Percentiles rank a stretch among this genome's conserved stretches.
These are phyloP conservation scores for Tetracladium maxilliforme DNA, from an alignment of 2,329 filamentous ascomycete genomes.

Conservation along the genomic window DNA sequence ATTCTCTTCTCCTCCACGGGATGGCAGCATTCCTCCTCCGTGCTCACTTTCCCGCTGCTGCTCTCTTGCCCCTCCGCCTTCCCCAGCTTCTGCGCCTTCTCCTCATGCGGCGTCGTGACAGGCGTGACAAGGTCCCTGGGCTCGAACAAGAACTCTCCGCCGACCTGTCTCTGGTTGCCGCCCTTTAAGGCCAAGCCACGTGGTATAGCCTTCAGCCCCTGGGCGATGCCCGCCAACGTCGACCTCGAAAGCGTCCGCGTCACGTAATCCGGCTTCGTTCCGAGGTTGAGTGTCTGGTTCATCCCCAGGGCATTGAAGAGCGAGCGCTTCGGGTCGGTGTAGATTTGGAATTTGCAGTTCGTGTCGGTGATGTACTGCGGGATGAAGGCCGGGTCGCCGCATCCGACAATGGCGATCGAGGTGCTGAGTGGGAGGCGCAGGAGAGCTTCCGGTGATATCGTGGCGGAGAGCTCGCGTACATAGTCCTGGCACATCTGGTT, in stretches of 20 bases:
- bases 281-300: slow-evolving; percentile 29
- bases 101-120: neutral
- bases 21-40: slow-evolving; percentile 7
- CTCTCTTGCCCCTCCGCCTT: slow-evolving; percentile 2
- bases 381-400: slow-evolving; percentile 38
- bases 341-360: slow-evolving; percentile 35
- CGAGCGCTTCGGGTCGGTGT: slow-evolving; percentile 36
- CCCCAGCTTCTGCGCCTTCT: slow-evolving; percentile 4
- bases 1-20: slow-evolving; percentile 39
- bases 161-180: slow-evolving; percentile 36
- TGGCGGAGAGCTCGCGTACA: slow-evolving; percentile 12
- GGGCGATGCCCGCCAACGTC: slow-evolving; percentile 21
- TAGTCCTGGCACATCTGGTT: slow-evolving; percentile 18
- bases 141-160: slow-evolving; percentile 20
- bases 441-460: slow-evolving; percentile 12
- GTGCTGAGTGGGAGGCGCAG: slow-evolving; percentile 14
- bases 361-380: slow-evolving; percentile 31
- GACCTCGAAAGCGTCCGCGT: slow-evolving; percentile 20
- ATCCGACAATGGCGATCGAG: slow-evolving; percentile 36
- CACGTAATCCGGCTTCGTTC: slow-evolving; percentile 33
- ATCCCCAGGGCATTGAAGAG: slow-evolving; percentile 39
- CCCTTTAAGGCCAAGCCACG: slow-evolving; percentile 27
- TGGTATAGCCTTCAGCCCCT: slow-evolving; percentile 23
- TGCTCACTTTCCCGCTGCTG: neutral
- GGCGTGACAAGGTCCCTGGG: slow-evolving; percentile 8